Conservation (phyloP, 208 protist genomes). For the Crithidia mellificae region DNA sequence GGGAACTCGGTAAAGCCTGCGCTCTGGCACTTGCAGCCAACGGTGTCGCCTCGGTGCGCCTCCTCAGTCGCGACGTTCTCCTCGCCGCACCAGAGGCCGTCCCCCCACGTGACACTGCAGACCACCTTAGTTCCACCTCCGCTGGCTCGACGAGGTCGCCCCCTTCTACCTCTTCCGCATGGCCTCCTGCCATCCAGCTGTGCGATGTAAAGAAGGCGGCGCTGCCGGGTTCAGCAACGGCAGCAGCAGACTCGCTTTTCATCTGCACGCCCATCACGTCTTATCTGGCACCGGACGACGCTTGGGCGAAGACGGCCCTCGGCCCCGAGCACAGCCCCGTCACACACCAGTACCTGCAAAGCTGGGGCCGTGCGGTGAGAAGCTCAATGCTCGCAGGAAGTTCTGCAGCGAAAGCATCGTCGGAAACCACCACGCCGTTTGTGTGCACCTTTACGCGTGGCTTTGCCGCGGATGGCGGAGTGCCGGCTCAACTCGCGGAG, state of each 20-base stretch:
- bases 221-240: not conserved
- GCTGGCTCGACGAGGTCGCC: not conserved
- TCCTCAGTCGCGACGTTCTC: constrained; percentile 27
- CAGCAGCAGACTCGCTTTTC: constrained; percentile 30
- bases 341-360: constrained; percentile 25
- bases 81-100: not conserved
- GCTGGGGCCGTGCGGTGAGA: constrained; percentile 18
- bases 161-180: not conserved
- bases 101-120: too few relatives aligned
- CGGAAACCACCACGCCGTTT: constrained; percentile 16
- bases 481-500: constrained; percentile 31
- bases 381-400: not conserved
- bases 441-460: constrained; percentile 55
- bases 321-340: constrained; percentile 8
- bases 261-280: constrained; percentile 33
- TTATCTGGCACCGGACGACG: constrained; percentile 15
- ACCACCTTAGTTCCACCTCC: not conserved
- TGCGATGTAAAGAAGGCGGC: not conserved
- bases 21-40: constrained; percentile 56
- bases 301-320: constrained; percentile 22
- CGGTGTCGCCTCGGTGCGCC: constrained; percentile 14
- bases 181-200: constrained; percentile 5
- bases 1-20: constrained; percentile 72
- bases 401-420: not conserved
- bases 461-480: constrained; percentile 45